These are phyloP conservation scores for Kernera saxatilis DNA, from an alignment of 345 rosid genomes.

Conservation along the genomic window DNA sequence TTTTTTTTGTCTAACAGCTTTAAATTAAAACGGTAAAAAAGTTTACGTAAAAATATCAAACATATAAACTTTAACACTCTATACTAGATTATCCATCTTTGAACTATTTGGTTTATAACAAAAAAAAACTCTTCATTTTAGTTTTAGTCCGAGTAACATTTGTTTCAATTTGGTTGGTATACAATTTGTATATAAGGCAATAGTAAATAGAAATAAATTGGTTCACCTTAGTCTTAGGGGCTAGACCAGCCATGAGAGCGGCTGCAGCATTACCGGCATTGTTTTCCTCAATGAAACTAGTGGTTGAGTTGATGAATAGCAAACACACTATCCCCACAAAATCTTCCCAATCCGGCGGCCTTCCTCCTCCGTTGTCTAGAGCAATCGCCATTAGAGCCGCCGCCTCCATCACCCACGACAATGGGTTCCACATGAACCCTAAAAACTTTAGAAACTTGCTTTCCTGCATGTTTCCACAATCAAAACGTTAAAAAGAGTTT, in stretches of 20 bases:
- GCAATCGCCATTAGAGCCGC: slow-evolving; percentile 89
- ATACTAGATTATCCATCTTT: too few relatives aligned
- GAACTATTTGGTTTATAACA: too few relatives aligned
- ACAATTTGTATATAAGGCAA: too few relatives aligned
- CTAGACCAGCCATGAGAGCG: slow-evolving; percentile 94
- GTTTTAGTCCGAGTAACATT: too few relatives aligned
- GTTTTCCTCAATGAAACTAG: slow-evolving; percentile 87
- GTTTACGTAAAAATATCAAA: too few relatives aligned
- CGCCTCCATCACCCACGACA: slow-evolving; percentile 98
- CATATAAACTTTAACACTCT: too few relatives aligned
- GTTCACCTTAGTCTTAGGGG: slow-evolving; percentile 94
- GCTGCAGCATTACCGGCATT: slow-evolving; percentile 97
- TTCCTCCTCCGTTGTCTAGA: slow-evolving; percentile 69
- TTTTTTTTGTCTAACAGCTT: too few relatives aligned
- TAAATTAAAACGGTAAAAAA: too few relatives aligned
- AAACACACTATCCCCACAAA: slow-evolving; percentile 71
- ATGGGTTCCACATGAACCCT: slow-evolving; percentile 98
- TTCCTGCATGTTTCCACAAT: slow-evolving; percentile 39
- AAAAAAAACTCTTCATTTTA: too few relatives aligned
- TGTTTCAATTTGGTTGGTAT: too few relatives aligned
- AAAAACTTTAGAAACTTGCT: slow-evolving; percentile 79
- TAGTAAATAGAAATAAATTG: too few relatives aligned
- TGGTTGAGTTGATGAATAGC: slow-evolving; percentile 81
- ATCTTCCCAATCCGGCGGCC: slow-evolving; percentile 95
- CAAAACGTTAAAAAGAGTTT: neutral